phyloP scores from a whole-genome alignment of 1,284 basidiomycete species.

The Apiotrichum porosum region DNA sequence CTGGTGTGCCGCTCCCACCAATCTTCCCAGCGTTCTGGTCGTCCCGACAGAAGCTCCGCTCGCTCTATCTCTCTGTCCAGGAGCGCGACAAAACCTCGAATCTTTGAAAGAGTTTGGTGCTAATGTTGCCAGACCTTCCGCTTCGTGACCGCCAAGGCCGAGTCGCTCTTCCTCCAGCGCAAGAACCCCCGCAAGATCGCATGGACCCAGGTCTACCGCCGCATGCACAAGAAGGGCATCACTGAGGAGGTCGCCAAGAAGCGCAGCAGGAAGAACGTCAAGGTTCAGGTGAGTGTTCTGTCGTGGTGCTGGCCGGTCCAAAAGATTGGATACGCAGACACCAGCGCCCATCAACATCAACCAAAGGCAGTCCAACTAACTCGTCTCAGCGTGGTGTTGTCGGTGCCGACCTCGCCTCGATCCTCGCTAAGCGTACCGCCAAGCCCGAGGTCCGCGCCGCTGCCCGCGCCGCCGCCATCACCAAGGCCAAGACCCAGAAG shows the following conservation, averaged over 20 bases:
- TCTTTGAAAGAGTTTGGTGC: no score
- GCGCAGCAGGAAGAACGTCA: constrained; percentile 92
- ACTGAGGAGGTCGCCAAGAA: constrained; percentile 99
- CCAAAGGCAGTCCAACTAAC: no score
- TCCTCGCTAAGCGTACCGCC: constrained; percentile 87
- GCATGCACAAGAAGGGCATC: constrained; percentile 99
- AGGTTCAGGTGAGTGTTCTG: constrained; percentile 65
- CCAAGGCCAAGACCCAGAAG: constrained; percentile 90
- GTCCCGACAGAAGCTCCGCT: no score
- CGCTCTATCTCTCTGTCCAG: no score
- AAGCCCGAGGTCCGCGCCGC: constrained; percentile 79
- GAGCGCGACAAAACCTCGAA: no score
- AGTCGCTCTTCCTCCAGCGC: constrained; percentile 97
- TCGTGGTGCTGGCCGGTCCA: no score
- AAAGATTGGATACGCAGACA: no score
- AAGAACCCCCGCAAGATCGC: constrained; percentile 99
- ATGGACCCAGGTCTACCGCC: constrained; percentile 92
- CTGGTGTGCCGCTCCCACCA: no score
- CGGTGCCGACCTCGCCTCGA: constrained; percentile 87
- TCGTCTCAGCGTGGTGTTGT: constrained; percentile 82
- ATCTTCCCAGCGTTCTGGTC: no score
- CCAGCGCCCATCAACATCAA: background rate
- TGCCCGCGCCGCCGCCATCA: constrained; percentile 75
- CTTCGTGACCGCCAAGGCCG: constrained; percentile 80
- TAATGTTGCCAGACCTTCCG: constrained; percentile 96